Evolutionary conservation across 371 early-diverging fungal genomes (phyloP), one percentile per base, ranked within the genome.

Genomic region (Mortierella polycephala): DNA sequence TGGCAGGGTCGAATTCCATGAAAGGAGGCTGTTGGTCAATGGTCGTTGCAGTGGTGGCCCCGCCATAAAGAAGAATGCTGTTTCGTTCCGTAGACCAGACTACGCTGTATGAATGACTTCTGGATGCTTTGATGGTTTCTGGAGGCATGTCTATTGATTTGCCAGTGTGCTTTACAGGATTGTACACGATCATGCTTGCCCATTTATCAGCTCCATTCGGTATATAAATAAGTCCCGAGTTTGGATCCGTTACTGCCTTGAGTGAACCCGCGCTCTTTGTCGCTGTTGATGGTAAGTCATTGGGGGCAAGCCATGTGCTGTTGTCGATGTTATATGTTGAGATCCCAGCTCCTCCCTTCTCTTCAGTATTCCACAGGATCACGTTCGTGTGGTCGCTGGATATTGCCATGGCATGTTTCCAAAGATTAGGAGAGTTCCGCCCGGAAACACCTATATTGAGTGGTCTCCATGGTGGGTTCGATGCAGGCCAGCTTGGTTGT

Each of bases 401-500:
- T 2, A 62, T 40, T 20, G 62, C 52, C 62, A 62, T 62, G 7
- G 41, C 41, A 2, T 62, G 62, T 0, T 21, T 8, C 40, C 40
- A 18, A 14, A 21, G 4, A 14, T 8, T 1, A 5, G 62, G 62
- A 1, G 62, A 51, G 7, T 37, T 10, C 20, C 14, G 16, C 18
- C 1, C 0, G 13, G 53, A 21, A 3, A 13, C 51, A 14, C 62
- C 62, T 13, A 37, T 20, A 14, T 1, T 6, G 39, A 62, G 62
- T 2, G n/a, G 13, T 8, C 10, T 52, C 62, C 62, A 62, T 6
- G 62, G 62, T 20, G 62, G 62, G 23, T 42, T 62, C 23, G 62
- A 44, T 12, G 30, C 23, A 37, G 51, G 23, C 62, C 62, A 62
- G 44, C 14, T 52, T 13, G 62, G 14, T 11, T 53, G 62, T 9